Evolutionary conservation across 2,329 filamentous ascomycete species (phyloP).

Genomic region (Malbranchea zuffiana): DNA sequence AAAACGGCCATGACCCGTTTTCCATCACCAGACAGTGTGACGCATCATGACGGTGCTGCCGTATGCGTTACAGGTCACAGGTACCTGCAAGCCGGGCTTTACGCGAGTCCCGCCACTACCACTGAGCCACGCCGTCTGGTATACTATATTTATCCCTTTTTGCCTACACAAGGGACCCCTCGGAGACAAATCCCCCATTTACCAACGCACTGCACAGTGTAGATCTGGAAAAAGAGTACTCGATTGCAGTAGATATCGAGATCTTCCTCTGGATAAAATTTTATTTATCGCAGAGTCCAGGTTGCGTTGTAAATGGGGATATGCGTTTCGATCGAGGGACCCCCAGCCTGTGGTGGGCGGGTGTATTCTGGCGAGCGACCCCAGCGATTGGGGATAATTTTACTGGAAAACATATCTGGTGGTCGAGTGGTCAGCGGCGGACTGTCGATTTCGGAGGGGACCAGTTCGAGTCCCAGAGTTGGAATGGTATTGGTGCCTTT

Average conservation of each 20-base stretch:
- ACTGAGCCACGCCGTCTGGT: constrained; percentile 3
- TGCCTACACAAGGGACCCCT: neutral
- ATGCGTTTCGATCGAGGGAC: neutral
- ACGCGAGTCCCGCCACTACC: constrained; percentile 1
- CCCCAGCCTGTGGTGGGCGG: neutral
- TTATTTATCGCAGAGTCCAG: neutral
- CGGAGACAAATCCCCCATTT: neutral
- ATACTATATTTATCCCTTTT: neutral
- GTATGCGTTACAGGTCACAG: constrained; percentile 5
- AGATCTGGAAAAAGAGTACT: neutral
- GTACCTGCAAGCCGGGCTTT: constrained; percentile 5
- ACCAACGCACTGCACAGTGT: constrained; percentile 1
- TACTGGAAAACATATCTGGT: neutral
- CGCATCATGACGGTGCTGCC: constrained; percentile 2
- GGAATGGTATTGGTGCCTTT: neutral
- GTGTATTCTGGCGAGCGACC: neutral
- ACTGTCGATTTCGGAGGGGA: neutral
- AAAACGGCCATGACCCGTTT: constrained; percentile 5
- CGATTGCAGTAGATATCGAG: neutral
- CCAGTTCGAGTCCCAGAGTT: constrained; percentile 4
- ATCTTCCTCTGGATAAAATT: neutral
- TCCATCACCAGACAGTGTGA: neutral
- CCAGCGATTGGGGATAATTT: neutral
- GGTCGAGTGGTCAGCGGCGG: neutral
- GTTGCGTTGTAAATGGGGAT: neutral